Conservation (phyloP, 352 stramenopile species). For the Elongisporangium anandrum region DNA sequence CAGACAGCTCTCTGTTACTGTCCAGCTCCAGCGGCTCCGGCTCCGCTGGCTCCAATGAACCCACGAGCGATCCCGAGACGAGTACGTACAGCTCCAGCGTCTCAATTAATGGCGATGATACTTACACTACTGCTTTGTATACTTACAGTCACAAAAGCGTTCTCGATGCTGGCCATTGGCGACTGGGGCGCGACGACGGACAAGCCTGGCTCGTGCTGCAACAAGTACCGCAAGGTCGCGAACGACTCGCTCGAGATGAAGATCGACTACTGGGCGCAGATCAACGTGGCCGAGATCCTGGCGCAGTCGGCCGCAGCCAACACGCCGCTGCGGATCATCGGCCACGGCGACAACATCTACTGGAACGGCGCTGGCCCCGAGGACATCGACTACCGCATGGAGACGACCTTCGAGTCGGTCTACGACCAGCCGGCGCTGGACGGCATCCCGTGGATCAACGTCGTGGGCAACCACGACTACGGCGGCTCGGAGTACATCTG, state of each 20-base stretch:
- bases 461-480: constrained; percentile 85
- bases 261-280: constrained; percentile 84
- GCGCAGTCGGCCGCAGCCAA: constrained; percentile 61
- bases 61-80: constrained; percentile 54
- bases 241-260: constrained; percentile 82
- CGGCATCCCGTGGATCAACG: constrained; percentile 83
- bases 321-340: constrained; percentile 67
- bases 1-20: constrained; percentile 43
- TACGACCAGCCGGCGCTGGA: constrained; percentile 76
- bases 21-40: constrained; percentile 22
- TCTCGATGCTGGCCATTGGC: constrained; percentile 84
- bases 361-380: constrained; percentile 78
- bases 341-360: constrained; percentile 87
- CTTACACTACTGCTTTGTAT: neutral
- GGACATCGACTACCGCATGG: constrained; percentile 80
- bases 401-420: constrained; percentile 81
- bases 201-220: constrained; percentile 85
- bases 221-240: constrained; percentile 83
- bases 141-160: constrained; percentile 25
- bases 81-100: constrained; percentile 1
- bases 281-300: constrained; percentile 80
- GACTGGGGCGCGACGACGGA: constrained; percentile 85
- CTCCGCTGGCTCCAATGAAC: constrained; percentile 26
- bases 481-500: constrained; percentile 83
- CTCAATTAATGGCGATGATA: neutral